phyloP scores from a whole-genome alignment of 208 protist genomes.

The Zelonia costaricensis region DNA sequence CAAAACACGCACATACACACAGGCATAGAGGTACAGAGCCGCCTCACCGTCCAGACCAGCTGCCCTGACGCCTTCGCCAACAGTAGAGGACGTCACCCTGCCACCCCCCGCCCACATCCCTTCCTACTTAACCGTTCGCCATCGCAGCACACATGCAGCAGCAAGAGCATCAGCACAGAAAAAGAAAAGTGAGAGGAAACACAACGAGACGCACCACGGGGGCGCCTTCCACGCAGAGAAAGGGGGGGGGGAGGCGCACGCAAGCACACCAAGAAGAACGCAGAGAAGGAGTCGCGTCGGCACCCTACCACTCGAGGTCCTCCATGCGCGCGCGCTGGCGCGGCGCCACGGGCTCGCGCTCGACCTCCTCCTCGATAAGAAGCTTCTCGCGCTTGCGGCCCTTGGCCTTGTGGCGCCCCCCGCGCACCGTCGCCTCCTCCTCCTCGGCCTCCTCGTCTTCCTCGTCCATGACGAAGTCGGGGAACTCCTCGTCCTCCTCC shows the following conservation, averaged over 20 bases:
- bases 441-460: slow-evolving; percentile 80
- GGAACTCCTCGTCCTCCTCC: slow-evolving; percentile 86
- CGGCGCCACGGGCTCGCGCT: slow-evolving; percentile 42
- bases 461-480: slow-evolving; percentile 91
- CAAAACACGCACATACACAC: not conserved
- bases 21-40: not conserved
- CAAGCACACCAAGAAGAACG: not conserved
- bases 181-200: slow-evolving; percentile 4
- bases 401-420: slow-evolving; percentile 20
- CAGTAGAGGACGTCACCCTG: not conserved
- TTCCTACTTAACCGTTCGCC: not conserved
- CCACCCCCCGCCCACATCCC: too few relatives aligned
- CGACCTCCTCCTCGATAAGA: slow-evolving; percentile 87
- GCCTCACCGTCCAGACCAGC: not conserved
- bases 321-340: slow-evolving; percentile 55
- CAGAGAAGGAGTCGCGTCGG: too few relatives aligned
- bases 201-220: not conserved
- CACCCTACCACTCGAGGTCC: slow-evolving; percentile 86
- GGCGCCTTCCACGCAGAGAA: too few relatives aligned
- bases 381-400: slow-evolving; percentile 63
- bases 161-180: slow-evolving; percentile 1
- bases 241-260: not conserved
- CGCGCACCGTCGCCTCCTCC: slow-evolving; percentile 28
- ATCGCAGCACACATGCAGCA: not conserved
- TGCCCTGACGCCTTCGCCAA: too few relatives aligned